Conservation (phyloP, 352 stramenopile genomes). For the Phytopythium cucurbitacearum region DNA sequence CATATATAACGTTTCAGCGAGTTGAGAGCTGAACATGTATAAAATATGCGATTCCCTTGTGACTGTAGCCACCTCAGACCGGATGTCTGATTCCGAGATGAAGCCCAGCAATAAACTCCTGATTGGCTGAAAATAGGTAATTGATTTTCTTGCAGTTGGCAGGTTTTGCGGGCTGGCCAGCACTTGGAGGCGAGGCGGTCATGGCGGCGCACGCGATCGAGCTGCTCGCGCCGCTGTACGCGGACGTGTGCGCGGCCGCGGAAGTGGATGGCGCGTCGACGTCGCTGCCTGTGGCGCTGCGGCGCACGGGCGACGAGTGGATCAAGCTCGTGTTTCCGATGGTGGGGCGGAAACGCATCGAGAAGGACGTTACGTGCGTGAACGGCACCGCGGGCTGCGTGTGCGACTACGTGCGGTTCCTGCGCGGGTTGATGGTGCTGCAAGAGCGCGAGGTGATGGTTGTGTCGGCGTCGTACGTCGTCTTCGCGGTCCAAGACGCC, state of each 20-base stretch:
- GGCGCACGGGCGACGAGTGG: conserved; percentile 20
- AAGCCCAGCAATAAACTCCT: background rate
- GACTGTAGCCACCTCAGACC: no score
- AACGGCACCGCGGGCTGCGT: conserved; percentile 31
- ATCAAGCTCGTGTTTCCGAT: conserved; percentile 29
- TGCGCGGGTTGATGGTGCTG: conserved; percentile 41
- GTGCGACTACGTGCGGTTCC: conserved; percentile 47
- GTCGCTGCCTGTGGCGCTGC: conserved; percentile 19
- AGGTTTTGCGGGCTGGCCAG: no score
- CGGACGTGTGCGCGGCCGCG: conserved; percentile 8
- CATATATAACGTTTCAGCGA: conserved; percentile 8
- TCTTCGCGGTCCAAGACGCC: conserved; percentile 8
- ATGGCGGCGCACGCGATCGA: conserved; percentile 22
- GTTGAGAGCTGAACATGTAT: conserved; percentile 23
- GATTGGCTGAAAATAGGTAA: background rate
- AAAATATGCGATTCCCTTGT: no score
- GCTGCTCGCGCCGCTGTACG: conserved; percentile 31
- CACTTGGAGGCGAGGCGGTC: conserved; percentile 4
- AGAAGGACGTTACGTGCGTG: conserved; percentile 42
- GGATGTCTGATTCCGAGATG: conserved; percentile 22
- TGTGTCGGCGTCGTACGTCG: conserved; percentile 40
- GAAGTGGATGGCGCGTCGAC: conserved; percentile 1
- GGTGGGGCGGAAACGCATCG: conserved; percentile 7
- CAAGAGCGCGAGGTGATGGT: conserved; percentile 28
- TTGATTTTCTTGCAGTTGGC: background rate